Percentiles rank a stretch among this genome's conserved stretches.
Evolutionary conservation across 441 rosid species (phyloP).

Genomic region (Dalechampia spathulata): DNA sequence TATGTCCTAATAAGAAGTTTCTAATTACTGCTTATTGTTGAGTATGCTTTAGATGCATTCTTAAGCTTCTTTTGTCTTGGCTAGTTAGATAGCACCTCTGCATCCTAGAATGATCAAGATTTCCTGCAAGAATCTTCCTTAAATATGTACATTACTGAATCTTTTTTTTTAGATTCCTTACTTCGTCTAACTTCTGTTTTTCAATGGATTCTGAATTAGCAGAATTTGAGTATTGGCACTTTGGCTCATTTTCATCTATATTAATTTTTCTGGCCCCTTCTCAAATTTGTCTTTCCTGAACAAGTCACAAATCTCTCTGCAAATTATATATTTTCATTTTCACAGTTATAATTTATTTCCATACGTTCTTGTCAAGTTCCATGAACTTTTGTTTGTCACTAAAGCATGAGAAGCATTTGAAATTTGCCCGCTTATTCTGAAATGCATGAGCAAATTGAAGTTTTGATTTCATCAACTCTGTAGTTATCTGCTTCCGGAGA

Average conservation of each 20-base stretch:
- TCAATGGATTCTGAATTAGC: conserved; percentile 1
- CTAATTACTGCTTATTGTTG: conserved; percentile 2
- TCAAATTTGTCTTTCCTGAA: neutral
- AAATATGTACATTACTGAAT: neutral
- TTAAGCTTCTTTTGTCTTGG: neutral
- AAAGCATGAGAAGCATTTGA: neutral
- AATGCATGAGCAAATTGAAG: conserved; percentile 7
- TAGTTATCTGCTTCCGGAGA: conserved; percentile 97
- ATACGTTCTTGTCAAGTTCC: neutral
- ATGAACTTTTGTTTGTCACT: neutral
- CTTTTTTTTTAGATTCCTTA: neutral
- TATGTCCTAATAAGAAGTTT: conserved; percentile 26
- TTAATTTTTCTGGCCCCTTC: neutral
- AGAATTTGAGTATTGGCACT: neutral
- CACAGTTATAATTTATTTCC: neutral
- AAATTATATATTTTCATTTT: neutral
- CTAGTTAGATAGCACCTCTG: neutral
- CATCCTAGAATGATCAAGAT: neutral
- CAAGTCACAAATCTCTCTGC: conserved; percentile 1
- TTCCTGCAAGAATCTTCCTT: neutral
- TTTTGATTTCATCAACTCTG: conserved; percentile 11
- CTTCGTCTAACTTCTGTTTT: neutral
- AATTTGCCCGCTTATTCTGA: neutral
- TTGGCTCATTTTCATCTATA: neutral
- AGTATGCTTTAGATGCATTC: neutral